These are phyloP conservation scores for Rhazya stricta DNA, from an alignment of 257 asterid genomes.

Conservation along the genomic window DNA sequence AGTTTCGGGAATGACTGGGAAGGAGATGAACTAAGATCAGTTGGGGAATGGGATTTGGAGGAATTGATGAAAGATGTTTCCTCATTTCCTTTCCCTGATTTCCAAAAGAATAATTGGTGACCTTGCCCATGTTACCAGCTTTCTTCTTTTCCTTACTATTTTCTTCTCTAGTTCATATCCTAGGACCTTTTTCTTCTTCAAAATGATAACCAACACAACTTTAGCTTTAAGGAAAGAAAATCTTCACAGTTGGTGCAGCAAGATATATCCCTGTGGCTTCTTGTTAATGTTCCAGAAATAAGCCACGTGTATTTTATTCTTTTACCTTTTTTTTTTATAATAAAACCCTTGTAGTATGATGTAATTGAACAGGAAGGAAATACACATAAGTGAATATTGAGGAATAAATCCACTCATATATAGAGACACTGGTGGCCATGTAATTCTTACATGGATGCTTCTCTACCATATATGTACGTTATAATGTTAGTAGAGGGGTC, in stretches of 20 bases:
- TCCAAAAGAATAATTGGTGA: conserved; percentile 35
- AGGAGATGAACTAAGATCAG: conserved; percentile 33
- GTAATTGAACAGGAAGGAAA: neutral
- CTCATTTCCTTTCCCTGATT: conserved; percentile 47
- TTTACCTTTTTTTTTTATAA: neutral
- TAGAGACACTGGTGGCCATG: neutral
- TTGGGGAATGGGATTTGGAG: conserved; percentile 59
- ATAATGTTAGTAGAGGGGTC: neutral
- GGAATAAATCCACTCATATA: conserved; percentile 4
- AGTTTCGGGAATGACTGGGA: conserved; percentile 50
- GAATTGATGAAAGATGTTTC: conserved; percentile 62
- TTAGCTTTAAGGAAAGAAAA: conserved; percentile 19
- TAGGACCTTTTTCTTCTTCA: neutral
- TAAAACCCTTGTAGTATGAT: neutral
- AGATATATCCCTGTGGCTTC: neutral
- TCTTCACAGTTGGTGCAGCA: conserved; percentile 13
- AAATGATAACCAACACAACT: conserved; percentile 8
- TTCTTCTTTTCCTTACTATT: neutral
- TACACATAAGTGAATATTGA: neutral
- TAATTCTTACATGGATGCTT: conserved; percentile 3
- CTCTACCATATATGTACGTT: neutral
- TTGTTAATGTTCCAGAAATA: conserved; percentile 3
- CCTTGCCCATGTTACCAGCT: neutral
- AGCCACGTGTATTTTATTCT: conserved; percentile 1
- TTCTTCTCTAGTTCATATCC: neutral